These are phyloP conservation scores for Chalara sp. DNA, from an alignment of 2,329 filamentous ascomycete species.

Conservation along the genomic window DNA sequence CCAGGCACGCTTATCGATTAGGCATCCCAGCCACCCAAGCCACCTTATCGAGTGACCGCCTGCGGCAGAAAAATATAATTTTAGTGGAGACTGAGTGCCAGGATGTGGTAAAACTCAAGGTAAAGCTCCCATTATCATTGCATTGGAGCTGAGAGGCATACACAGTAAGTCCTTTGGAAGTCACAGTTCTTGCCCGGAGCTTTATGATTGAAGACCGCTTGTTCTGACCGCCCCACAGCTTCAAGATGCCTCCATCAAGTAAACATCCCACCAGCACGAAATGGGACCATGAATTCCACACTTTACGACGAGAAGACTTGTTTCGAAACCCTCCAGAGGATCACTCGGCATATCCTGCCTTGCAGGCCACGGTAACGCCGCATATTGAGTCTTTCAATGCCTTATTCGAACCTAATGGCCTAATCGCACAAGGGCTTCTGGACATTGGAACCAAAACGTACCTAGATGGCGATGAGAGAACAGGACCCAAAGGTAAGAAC, in stretches of 20 bases:
- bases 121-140: too few relatives aligned
- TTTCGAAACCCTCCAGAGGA: conserved; percentile 86
- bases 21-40: too few relatives aligned
- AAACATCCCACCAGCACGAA: conserved; percentile 47
- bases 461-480: conserved; percentile 71
- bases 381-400: conserved; percentile 96
- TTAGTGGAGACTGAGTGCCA: too few relatives aligned
- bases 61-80: too few relatives aligned
- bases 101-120: too few relatives aligned
- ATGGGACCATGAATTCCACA: conserved; percentile 85
- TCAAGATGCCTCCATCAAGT: conserved; percentile 17
- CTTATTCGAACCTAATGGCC: conserved; percentile 68
- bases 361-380: conserved; percentile 79
- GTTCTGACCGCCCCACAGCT: neutral
- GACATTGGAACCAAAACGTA: conserved; percentile 89
- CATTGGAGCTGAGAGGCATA: too few relatives aligned
- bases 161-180: too few relatives aligned
- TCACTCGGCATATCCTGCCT: conserved; percentile 77
- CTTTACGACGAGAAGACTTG: conserved; percentile 76
- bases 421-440: conserved; percentile 67
- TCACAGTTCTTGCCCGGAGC: too few relatives aligned
- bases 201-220: too few relatives aligned
- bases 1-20: too few relatives aligned
- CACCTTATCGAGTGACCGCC: too few relatives aligned
- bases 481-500: conserved; percentile 57